Base-by-base conservation (phyloP, 495 filamentous ascomycete genomes). In the Hypoxylon trugodes region DNA sequence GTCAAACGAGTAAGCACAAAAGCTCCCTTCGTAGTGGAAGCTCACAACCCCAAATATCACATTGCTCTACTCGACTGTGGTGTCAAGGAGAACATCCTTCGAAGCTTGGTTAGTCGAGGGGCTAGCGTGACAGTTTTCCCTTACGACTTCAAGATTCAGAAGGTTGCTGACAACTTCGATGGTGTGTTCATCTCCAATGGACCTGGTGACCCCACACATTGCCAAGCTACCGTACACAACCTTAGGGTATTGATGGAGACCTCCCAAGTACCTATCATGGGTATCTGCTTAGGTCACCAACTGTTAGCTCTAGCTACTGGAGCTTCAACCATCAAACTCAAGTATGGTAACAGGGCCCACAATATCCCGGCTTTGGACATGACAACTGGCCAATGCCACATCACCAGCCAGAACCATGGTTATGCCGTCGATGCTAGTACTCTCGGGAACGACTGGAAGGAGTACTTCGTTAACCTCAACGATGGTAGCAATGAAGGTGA, bases 41-140 rank as follows among this genome's bases (percentile, higher is more conserved):
- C 92, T 28, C 82, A 85, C 36, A 82, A 84, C 65, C 91, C 93
- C 57, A 87, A 90, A 72, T 86, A 89, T 74, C 95, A 98, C 78
- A 86, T 98, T 69, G 95, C 94, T 28, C 84, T 98, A 56, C 88
- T 98, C 74, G 95, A 98, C 79, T 98, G 95, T 73, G 95, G 95
- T 76, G 96, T 98, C 58, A 98, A 98, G 84, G 95, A 98, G 84
- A 98, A 98, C 81, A 98, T 98, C 73, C 86, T 98, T 46, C 90
- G 95, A 64, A 94, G 90, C 72, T 81, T 98, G 60, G 94, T 98
- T 62, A 82, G 80, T 75, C 91, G 95, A 26, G 95, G 93, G 21
- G 87, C 91, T 35, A 90, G 87, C 61, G 89, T 96, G 42, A 98
- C 96, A 18, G 89, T 89, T 52, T 96, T 98, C 80, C 95, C 95